Evolutionary conservation across 805 yeast genomes (phyloP).

Genomic region (Candida ipomoeae): DNA sequence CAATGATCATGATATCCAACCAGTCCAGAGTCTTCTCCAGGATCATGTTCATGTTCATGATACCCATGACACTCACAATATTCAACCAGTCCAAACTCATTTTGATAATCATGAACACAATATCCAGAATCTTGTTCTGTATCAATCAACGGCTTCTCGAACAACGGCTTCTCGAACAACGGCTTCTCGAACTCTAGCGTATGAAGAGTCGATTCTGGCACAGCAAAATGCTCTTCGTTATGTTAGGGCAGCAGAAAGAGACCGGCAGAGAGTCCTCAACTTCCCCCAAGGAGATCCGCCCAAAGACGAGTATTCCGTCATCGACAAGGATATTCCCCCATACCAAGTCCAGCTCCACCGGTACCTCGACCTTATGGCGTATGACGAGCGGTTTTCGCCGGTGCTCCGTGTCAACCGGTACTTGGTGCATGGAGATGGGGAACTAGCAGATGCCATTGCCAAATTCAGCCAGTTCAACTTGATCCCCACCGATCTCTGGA

Average conservation of each 20-base stretch:
- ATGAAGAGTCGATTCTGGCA: neutral
- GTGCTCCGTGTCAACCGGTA: conserved; percentile 22
- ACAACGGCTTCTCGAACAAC: no score
- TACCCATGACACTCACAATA: no score
- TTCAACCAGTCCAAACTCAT: no score
- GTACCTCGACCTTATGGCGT: conserved; percentile 21
- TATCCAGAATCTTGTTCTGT: no score
- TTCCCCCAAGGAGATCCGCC: conserved; percentile 6
- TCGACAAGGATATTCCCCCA: conserved; percentile 19
- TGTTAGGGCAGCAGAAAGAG: conserved; percentile 16
- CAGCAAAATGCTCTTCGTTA: conserved; percentile 9
- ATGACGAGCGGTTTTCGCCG: conserved; percentile 24
- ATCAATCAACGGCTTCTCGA: no score
- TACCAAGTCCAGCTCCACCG: conserved; percentile 21
- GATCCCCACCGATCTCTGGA: conserved; percentile 24
- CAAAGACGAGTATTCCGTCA: conserved; percentile 10
- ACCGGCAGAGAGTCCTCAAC: conserved; percentile 13
- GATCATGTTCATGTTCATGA: no score
- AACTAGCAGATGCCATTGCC: conserved; percentile 18
- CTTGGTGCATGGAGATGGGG: conserved; percentile 17
- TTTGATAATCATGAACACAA: no score
- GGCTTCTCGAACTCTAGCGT: no score
- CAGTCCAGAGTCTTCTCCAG: no score
- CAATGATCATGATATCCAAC: no score
- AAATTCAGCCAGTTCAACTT: conserved; percentile 19